Conservation (phyloP, 768 basidiomycete genomes). For the Hydnum rufescens region DNA sequence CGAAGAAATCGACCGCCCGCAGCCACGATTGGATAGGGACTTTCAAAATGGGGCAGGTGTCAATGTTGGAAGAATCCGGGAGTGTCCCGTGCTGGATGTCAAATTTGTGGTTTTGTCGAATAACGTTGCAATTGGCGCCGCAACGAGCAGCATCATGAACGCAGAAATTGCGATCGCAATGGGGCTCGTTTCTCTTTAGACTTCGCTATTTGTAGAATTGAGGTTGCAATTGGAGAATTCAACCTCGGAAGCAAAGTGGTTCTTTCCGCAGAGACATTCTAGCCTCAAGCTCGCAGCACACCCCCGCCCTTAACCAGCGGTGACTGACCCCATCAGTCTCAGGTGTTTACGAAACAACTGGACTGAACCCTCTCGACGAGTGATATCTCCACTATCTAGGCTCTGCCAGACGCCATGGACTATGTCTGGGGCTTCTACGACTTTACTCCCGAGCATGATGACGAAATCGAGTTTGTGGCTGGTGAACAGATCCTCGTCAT, state of each 20-base stretch:
- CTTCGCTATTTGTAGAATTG: too few relatives aligned
- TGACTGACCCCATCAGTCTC: too few relatives aligned
- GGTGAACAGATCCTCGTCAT: constrained; percentile 80
- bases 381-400: too few relatives aligned
- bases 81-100: constrained; percentile 84
- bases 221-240: too few relatives aligned
- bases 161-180: constrained; percentile 84
- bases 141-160: constrained; percentile 92
- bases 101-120: constrained; percentile 88
- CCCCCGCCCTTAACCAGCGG: too few relatives aligned
- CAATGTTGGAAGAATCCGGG: constrained; percentile 72
- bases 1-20: constrained; percentile 80
- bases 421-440: constrained; percentile 80
- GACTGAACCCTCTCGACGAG: too few relatives aligned
- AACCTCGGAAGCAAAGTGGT: too few relatives aligned
- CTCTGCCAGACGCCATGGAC: too few relatives aligned
- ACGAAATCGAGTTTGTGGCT: constrained; percentile 70
- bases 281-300: too few relatives aligned
- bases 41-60: constrained; percentile 84
- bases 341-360: too few relatives aligned
- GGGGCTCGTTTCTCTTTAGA: too few relatives aligned
- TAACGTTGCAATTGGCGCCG: constrained; percentile 90
- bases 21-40: constrained; percentile 81
- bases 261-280: too few relatives aligned
- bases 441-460: constrained; percentile 81